A percentile compares a stretch with the other conserved stretches of the same genome.
Conservation (phyloP, 2,329 filamentous ascomycete genomes). For the Graphilbum fragrans region DNA sequence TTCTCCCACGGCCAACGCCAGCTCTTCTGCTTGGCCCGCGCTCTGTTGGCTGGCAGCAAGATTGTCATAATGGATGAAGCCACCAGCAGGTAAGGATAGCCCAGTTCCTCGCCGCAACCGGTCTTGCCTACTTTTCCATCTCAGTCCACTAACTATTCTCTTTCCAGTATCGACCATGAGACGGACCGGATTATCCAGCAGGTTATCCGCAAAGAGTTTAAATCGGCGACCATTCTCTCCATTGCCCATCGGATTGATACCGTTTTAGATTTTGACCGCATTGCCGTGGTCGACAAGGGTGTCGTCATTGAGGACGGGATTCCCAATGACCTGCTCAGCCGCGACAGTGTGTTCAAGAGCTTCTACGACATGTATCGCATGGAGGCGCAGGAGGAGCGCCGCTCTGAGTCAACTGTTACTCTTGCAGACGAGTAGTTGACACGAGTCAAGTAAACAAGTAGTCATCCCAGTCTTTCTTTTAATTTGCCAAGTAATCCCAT, state of each 20-base stretch:
- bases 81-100: conserved; percentile 18
- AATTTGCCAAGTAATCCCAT: no score
- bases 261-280: conserved; percentile 22
- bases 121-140: not conserved
- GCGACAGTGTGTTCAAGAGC: no score
- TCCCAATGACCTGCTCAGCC: no score
- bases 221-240: conserved; percentile 36
- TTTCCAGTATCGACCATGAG: conserved; percentile 38
- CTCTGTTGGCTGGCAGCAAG: conserved; percentile 24
- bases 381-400: no score
- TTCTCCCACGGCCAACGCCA: conserved; percentile 33
- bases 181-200: conserved; percentile 43
- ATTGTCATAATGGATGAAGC: conserved; percentile 32
- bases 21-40: conserved; percentile 34
- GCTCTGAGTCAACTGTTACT: no score
- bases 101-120: no score
- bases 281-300: conserved; percentile 1
- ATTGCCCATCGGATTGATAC: conserved; percentile 24
- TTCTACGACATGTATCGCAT: no score
- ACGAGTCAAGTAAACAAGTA: no score
- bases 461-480: no score
- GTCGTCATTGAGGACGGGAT: no score
- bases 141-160: not conserved
- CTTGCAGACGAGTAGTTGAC: no score
- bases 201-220: conserved; percentile 39